phyloP scores from a whole-genome alignment of 805 yeast genomes.

The Wickerhamiella bombiphila region DNA sequence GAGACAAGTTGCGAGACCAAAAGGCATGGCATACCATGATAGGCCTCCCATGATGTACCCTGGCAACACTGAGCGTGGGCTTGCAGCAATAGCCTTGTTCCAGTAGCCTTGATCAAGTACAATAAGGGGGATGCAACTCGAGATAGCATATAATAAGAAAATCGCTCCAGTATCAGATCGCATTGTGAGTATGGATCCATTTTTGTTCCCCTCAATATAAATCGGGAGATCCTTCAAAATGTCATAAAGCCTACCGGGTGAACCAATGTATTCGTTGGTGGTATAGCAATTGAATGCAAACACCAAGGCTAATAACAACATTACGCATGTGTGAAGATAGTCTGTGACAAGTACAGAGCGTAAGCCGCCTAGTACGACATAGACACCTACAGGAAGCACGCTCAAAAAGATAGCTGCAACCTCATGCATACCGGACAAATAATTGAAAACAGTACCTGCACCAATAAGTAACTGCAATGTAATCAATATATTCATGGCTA shows the following conservation, averaged over 20 bases:
- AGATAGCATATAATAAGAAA: too few relatives aligned
- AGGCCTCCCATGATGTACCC: slow-evolving; percentile 34
- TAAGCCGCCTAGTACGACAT: slow-evolving; percentile 37
- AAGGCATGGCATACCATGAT: slow-evolving; percentile 33
- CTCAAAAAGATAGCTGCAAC: slow-evolving; percentile 33
- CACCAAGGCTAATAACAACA: slow-evolving; percentile 27
- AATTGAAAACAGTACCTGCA: slow-evolving; percentile 19
- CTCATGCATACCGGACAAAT: slow-evolving; percentile 31
- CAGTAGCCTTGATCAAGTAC: slow-evolving; percentile 28
- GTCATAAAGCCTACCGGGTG: slow-evolving; percentile 32
- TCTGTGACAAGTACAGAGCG: slow-evolving; percentile 39
- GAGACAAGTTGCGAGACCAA: slow-evolving; percentile 22
- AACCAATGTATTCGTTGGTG: slow-evolving; percentile 30
- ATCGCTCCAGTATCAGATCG: slow-evolving; percentile 21
- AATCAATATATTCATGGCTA: slow-evolving; percentile 6
- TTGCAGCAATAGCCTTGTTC: slow-evolving; percentile 32
- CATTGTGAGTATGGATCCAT: slow-evolving; percentile 29
- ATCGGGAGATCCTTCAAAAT: slow-evolving; percentile 26
- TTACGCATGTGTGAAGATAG: slow-evolving; percentile 36
- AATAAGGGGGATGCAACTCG: too few relatives aligned
- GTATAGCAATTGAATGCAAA: slow-evolving; percentile 26
- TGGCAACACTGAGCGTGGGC: slow-evolving; percentile 28
- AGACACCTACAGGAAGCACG: slow-evolving; percentile 34
- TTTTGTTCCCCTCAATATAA: slow-evolving; percentile 24
- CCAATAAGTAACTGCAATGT: slow-evolving; percentile 2